Evolutionary conservation across 2,329 filamentous ascomycete genomes (phyloP).

Genomic region (Fusarium sterilihyphosum): DNA sequence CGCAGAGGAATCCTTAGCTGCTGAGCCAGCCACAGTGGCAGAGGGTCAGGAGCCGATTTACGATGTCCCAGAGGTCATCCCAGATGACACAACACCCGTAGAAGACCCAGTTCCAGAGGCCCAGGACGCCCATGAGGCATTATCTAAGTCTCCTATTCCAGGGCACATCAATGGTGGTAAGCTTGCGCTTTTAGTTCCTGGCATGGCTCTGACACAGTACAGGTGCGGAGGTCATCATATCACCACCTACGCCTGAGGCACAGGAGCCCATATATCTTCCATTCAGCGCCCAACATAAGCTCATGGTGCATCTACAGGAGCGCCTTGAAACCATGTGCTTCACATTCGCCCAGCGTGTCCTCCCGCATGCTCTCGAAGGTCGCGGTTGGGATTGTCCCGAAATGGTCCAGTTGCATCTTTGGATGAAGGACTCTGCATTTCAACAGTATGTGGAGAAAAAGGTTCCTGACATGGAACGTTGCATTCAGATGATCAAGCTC

Average conservation of each 20-base stretch:
- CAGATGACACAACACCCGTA: too few species aligned
- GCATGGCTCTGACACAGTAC: fast-evolving
- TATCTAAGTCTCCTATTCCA: fast-evolving
- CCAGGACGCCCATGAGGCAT: too few species aligned
- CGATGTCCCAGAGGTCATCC: too few species aligned
- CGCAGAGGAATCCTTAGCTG: background rate
- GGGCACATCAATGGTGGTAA: background rate
- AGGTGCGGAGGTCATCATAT: background rate
- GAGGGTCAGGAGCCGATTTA: too few species aligned
- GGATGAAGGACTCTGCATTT: fast-evolving
- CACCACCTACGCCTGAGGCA: fast-evolving
- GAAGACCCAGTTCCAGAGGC: too few species aligned
- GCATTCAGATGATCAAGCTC: too few species aligned
- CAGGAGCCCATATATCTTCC: background rate
- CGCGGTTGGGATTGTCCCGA: background rate
- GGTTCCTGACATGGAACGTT: fast-evolving
- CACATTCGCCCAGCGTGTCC: background rate
- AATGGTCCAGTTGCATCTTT: background rate
- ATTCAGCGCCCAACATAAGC: background rate
- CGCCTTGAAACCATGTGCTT: background rate
- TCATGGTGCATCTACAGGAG: background rate
- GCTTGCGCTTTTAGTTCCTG: fast-evolving
- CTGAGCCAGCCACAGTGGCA: background rate
- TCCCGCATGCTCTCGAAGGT: background rate
- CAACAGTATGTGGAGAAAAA: fast-evolving